Conservation (phyloP, 1,284 basidiomycete species). For the Gastroboletus turbinatus region DNA sequence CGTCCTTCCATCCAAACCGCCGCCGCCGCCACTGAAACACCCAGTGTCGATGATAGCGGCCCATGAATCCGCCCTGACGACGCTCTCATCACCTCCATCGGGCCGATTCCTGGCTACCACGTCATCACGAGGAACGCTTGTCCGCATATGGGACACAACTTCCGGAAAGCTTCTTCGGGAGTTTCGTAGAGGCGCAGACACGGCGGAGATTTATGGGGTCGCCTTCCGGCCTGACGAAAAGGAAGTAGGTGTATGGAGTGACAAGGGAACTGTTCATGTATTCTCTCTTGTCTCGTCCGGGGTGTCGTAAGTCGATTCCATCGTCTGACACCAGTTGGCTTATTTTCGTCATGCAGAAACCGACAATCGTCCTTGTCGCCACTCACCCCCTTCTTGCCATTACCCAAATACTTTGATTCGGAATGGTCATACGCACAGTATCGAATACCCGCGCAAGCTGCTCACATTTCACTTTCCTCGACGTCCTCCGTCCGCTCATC, state of each 20-base stretch:
- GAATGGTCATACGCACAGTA: constrained; percentile 94
- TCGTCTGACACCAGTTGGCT: constrained; percentile 3
- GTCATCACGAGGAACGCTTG: constrained; percentile 81
- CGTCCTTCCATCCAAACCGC: constrained; percentile 45
- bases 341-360: constrained; percentile 49
- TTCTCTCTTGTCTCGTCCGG: constrained; percentile 72
- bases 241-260: constrained; percentile 89
- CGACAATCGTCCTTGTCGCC: constrained; percentile 79
- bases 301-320: constrained; percentile 52
- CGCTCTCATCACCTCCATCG: constrained; percentile 74
- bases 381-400: constrained; percentile 72
- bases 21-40: constrained; percentile 57
- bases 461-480: constrained; percentile 75
- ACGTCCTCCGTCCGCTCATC: constrained; percentile 54
- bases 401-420: constrained; percentile 92
- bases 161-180: constrained; percentile 80
- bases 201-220: constrained; percentile 90
- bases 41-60: constrained; percentile 84
- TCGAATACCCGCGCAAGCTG: constrained; percentile 79
- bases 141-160: constrained; percentile 85
- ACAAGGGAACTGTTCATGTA: constrained; percentile 94
- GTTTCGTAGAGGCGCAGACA: constrained; percentile 85
- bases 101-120: constrained; percentile 86
- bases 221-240: constrained; percentile 76
- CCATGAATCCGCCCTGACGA: constrained; percentile 78